Evolutionary conservation across 352 stramenopile genomes (phyloP).

Genomic region (Globisporangium heterothallicum): DNA sequence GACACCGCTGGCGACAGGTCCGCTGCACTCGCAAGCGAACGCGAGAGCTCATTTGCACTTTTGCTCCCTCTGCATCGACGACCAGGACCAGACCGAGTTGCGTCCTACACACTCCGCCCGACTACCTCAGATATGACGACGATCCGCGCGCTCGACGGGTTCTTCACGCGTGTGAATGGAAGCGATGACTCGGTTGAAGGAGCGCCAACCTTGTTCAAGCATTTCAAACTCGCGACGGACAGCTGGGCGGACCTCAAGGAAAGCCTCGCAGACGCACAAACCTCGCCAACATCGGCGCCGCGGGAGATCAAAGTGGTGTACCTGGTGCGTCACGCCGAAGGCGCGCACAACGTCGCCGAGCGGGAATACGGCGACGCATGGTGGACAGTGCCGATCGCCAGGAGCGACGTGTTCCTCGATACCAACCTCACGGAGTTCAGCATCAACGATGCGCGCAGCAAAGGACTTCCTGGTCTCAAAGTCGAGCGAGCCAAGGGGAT

Average conservation of each 20-base stretch:
- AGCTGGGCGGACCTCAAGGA: conserved; percentile 23
- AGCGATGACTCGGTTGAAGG: neutral
- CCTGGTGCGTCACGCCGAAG: conserved; percentile 61
- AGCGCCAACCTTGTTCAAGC: conserved; percentile 29
- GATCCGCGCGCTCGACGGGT: conserved; percentile 19
- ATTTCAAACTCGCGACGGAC: conserved; percentile 18
- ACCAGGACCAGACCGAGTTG: too few species aligned
- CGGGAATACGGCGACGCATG: conserved; percentile 33
- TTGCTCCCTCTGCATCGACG: neutral
- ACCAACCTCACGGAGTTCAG: conserved; percentile 49
- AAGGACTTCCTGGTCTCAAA: conserved; percentile 24
- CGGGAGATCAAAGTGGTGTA: conserved; percentile 57
- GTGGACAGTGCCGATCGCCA: conserved; percentile 57
- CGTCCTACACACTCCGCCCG: neutral
- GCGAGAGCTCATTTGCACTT: neutral
- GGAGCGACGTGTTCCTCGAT: conserved; percentile 48
- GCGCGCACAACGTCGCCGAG: conserved; percentile 57
- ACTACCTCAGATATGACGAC: neutral
- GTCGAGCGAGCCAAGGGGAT: conserved; percentile 40
- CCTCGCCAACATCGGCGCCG: conserved; percentile 3
- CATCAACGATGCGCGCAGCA: conserved; percentile 35
- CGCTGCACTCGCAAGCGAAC: too few species aligned
- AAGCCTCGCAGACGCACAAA: neutral
- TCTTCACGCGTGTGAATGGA: conserved; percentile 14
- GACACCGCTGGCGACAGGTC: too few species aligned